Evolutionary conservation across 306 rosid species (phyloP).

Genomic region (Adenanthera pavonina): DNA sequence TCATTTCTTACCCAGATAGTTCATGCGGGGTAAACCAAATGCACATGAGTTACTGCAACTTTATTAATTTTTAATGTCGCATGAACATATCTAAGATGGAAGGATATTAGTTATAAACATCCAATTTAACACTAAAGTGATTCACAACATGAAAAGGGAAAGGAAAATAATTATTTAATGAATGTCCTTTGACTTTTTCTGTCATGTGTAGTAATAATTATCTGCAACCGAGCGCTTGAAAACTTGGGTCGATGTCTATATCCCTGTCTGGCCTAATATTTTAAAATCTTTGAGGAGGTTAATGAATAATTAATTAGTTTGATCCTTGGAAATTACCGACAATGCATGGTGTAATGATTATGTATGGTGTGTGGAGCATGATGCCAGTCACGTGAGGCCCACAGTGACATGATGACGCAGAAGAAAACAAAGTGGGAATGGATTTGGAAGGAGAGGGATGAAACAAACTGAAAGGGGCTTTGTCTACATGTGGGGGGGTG

Average conservation of each 20-base stretch:
- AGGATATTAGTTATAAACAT: no score
- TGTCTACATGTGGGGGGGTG: background rate
- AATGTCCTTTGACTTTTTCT: background rate
- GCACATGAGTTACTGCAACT: background rate
- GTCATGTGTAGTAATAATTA: background rate
- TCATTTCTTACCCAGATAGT: background rate
- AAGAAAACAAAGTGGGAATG: background rate
- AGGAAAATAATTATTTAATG: background rate
- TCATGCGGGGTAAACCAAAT: background rate
- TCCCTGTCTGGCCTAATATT: background rate
- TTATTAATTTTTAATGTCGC: no score
- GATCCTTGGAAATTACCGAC: background rate
- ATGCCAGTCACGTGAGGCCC: background rate
- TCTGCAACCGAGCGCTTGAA: background rate
- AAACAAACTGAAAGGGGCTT: background rate
- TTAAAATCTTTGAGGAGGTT: no score
- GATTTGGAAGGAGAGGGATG: background rate
- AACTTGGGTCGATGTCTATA: background rate
- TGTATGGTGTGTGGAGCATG: background rate
- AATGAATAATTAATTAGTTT: background rate
- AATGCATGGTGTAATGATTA: background rate
- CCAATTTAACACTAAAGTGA: no score
- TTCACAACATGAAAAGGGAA: no score
- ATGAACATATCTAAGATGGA: no score
- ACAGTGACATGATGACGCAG: background rate